Evolutionary conservation across 768 basidiomycete genomes (phyloP).

Genomic region (Tulasnella sp.): DNA sequence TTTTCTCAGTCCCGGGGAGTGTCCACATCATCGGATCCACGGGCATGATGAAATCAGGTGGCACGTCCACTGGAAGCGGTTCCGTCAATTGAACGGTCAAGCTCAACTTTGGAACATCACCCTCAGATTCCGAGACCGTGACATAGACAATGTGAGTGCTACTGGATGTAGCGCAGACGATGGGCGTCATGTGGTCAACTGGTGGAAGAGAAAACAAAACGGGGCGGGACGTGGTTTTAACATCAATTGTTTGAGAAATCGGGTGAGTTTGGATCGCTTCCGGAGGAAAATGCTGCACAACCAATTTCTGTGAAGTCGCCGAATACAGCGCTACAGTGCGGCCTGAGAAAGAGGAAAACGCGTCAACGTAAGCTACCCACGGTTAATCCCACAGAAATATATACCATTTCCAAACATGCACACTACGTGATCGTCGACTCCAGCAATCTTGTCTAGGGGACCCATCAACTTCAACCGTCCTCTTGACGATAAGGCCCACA

Average conservation of each 20-base stretch:
- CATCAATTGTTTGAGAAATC: not conserved
- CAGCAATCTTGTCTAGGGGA: not conserved
- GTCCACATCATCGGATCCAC: constrained; percentile 87
- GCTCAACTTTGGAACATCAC: constrained; percentile 21
- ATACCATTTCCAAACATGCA: constrained; percentile 5
- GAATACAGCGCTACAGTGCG: constrained; percentile 12
- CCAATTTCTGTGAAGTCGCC: not conserved
- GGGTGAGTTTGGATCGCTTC: not conserved
- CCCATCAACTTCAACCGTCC: constrained; percentile 24
- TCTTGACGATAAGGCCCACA: constrained; percentile 40
- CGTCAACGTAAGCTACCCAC: not conserved
- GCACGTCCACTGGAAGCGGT: constrained; percentile 38
- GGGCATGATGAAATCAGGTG: constrained; percentile 45
- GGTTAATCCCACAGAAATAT: not conserved
- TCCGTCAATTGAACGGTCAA: constrained; percentile 38
- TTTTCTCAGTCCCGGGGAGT: constrained; percentile 13
- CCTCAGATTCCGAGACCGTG: not conserved
- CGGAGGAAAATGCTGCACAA: constrained; percentile 11
- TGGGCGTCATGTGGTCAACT: not conserved
- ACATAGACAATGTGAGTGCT: not conserved
- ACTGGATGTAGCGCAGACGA: constrained; percentile 4
- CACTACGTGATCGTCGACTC: not conserved
- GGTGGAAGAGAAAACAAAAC: constrained; percentile 8
- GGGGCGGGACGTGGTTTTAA: constrained; percentile 7
- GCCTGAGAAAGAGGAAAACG: too few relatives aligned